Conservation (phyloP, 1,139 yeast species). For the Yamadazyma pseudoaaseri region DNA sequence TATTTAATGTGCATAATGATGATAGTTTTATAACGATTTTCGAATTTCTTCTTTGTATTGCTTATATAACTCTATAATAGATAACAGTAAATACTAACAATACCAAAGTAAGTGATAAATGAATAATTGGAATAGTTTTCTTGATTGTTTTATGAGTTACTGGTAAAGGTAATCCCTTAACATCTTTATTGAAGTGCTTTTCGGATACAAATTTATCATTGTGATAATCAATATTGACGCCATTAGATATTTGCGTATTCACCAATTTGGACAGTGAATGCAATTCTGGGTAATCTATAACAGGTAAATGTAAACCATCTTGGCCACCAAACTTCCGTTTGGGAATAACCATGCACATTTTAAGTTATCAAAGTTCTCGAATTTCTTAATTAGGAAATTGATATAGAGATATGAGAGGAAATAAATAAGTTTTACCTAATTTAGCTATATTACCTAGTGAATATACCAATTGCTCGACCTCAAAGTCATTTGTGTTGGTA, state of each 20-base stretch:
- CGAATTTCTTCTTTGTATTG: constrained; percentile 1
- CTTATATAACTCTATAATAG: constrained; percentile 1
- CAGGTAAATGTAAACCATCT: background rate
- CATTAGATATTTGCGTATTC: background rate
- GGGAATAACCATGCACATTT: constrained; percentile 1
- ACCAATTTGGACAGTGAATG: too few species aligned
- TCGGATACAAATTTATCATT: background rate
- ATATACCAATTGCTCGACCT: too few species aligned
- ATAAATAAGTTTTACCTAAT: too few species aligned
- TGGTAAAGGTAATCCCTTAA: constrained; percentile 1
- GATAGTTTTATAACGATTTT: constrained; percentile 3
- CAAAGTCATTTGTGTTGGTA: too few species aligned
- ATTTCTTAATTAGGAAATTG: background rate
- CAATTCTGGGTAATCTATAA: background rate
- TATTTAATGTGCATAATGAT: constrained; percentile 9
- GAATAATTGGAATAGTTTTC: background rate
- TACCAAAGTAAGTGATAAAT: background rate
- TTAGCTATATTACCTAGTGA: too few species aligned
- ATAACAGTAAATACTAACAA: background rate
- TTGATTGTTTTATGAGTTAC: constrained; percentile 1
- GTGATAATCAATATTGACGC: background rate
- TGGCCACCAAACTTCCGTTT: background rate
- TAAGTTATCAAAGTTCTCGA: background rate
- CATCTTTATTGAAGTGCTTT: background rate
- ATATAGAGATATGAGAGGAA: too few species aligned